Evolutionary conservation across 495 filamentous ascomycete species (phyloP), one percentile per base, ranked within the genome.

Genomic region (Terfezia claveryi): DNA sequence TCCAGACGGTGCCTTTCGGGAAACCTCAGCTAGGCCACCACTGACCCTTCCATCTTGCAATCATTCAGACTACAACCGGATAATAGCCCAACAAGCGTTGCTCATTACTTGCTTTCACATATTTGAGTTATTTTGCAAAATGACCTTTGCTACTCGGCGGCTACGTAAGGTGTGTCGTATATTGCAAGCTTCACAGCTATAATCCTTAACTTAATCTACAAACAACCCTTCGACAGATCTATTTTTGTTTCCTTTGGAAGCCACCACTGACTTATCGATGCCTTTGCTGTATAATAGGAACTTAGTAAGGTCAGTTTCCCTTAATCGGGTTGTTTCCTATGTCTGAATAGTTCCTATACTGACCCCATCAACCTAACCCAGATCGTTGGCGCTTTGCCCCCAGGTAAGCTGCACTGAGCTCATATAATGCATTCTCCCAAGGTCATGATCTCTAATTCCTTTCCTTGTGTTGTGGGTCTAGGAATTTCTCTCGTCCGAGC

Each of bases 401-500:
- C 77, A 23, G 60, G 60, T 62, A 55, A 27, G 57, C 50, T 17
- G 27, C 27, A 4, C 4, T 32, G 27, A 32, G 2, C 27, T 32
- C 27, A 32, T 32, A 32, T 20, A 20, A 20, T 20, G 20, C 20
- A 20, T 20, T 20, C 20, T 20, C 27, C 1, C 4, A 2, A 32
- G 27, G 7, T 7, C 27, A 32, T 32, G 27, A 32, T 7, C 27
- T 7, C 27, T 32, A 32, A 32, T 32, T 32, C 7, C 4, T 5
- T 32, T 32, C 27, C 27, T 4, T 7, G 27, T 32, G 27, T 2
- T 32, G 7, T 32, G 27, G 27, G 27, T 32, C 20, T 52, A 66
- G 91, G 91, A 51, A 91, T 99, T 61, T 70, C 73, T 53, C 76
- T 95, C 52, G 82, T 86, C 52, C 76, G 79, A 41, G 80, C 85